Evolutionary conservation across 1,139 yeast species (phyloP), one percentile per base, ranked within the genome.

Genomic region (Pneumocystis oryctolagi): DNA sequence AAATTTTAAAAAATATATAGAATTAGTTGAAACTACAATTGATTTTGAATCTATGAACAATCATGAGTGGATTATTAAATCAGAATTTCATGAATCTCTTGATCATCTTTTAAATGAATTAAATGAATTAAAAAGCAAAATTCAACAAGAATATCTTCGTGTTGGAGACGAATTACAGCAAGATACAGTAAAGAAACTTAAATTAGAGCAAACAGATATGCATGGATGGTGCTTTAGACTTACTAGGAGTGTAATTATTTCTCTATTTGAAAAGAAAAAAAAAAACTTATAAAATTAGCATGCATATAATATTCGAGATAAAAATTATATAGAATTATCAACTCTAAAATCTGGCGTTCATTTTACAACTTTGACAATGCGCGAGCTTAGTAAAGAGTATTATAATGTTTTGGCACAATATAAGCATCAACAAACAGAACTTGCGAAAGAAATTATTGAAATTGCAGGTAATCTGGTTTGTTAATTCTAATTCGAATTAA

Each of bases 161-260:
- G 84, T 84, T 3, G 88, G 87, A 1, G 87, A 84, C 31, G 95
- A 87, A 68, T 79, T 92, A 60, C 81, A 82, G 28, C 82, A 89
- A 74, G 97, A 90, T 65, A 78, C 85, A 4, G 96, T 88, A 65
- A 89, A 88, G 74, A 89, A 89, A 73, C 78, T 94, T 67, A 92
- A 92, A 72, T 76, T 94, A 61, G 98, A 92, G 71, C 82, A 86
- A 63, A 96, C 90, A 71, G 85, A 81, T 67, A 82, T 81, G 37
- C 94, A 87, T 72, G 97, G 97, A 14, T 90, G 96, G 95, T 89
- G 96, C 72, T 82, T 90, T 78, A 79, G 97, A 69, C 82, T 92
- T 30, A 90, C 97, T 0, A 81, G 98, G 73, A 88, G 82, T 63
- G 69, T 66, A 59, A 58, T 68, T 61, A 53, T 59, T 47, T 12